These are phyloP conservation scores for Carnegiea gigantea DNA, from an alignment of 179 eudicot species.

Conservation along the genomic window DNA sequence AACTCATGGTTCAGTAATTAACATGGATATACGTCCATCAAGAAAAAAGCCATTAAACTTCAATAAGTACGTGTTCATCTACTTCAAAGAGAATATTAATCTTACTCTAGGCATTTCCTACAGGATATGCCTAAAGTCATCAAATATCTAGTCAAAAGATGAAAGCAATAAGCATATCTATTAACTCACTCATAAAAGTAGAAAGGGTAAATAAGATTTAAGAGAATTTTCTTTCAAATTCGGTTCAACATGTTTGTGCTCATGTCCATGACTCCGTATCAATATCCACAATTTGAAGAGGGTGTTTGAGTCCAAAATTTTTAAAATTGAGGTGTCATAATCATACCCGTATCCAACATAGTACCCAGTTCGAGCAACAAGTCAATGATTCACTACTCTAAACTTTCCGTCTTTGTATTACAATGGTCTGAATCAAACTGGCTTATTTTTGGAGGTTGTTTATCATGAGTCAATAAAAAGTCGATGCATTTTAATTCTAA, in stretches of 20 bases:
- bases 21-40: not conserved
- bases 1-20: constrained; percentile 12
- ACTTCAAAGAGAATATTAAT: too few species aligned
- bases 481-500: not conserved
- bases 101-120: too few species aligned
- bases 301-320: not conserved
- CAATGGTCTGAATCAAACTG: not conserved
- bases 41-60: not conserved
- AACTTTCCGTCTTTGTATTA: not conserved
- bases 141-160: not conserved
- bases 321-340: not conserved
- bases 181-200: not conserved
- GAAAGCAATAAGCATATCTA: not conserved
- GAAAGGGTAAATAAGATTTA: not conserved
- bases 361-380: not conserved
- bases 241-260: not conserved
- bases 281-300: not conserved
- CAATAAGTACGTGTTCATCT: not conserved
- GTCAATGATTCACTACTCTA: not conserved
- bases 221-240: not conserved
- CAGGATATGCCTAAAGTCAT: not conserved
- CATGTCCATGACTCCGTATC: not conserved
- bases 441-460: not conserved
- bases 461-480: not conserved
- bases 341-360: not conserved